Evolutionary conservation across 768 basidiomycete species (phyloP).

Genomic region (Collybiopsis confluens): DNA sequence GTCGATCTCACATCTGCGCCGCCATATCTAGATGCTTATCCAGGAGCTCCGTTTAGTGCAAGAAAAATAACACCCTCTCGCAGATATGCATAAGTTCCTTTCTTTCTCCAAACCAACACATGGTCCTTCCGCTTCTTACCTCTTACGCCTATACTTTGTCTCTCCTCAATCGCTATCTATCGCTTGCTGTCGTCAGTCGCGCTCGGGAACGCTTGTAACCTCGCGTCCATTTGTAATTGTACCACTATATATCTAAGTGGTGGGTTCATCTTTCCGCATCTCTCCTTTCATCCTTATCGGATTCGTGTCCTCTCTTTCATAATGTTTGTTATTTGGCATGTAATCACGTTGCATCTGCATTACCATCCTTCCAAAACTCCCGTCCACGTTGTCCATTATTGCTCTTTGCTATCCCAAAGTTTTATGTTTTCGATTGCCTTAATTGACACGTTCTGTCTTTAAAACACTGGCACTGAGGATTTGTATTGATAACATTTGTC

Average conservation of each 20-base stretch:
- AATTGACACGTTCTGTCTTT: neutral
- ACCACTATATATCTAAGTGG: constrained; percentile 1
- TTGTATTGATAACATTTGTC: neutral
- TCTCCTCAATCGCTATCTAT: constrained; percentile 2
- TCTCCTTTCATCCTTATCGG: neutral
- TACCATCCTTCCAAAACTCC: neutral
- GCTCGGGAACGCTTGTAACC: constrained; percentile 8
- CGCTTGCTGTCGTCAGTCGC: neutral
- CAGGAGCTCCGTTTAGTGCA: constrained; percentile 31
- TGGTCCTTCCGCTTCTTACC: too few relatives aligned
- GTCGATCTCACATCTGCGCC: neutral
- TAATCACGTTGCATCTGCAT: constrained; percentile 4
- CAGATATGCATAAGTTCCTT: neutral
- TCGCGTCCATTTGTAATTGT: constrained; percentile 1
- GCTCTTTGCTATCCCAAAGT: constrained; percentile 9
- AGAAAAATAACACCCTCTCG: neutral
- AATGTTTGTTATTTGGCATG: constrained; percentile 1
- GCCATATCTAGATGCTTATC: constrained; percentile 50
- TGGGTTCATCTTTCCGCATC: neutral
- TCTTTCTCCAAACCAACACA: too few relatives aligned
- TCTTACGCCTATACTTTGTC: neutral
- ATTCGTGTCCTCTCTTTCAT: neutral
- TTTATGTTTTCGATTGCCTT: constrained; percentile 1
- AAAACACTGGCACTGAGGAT: neutral
- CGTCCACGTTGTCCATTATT: constrained; percentile 1